These are phyloP conservation scores for Oxytropis ochrocephala DNA, from an alignment of 306 rosid species.

Conservation along the genomic window DNA sequence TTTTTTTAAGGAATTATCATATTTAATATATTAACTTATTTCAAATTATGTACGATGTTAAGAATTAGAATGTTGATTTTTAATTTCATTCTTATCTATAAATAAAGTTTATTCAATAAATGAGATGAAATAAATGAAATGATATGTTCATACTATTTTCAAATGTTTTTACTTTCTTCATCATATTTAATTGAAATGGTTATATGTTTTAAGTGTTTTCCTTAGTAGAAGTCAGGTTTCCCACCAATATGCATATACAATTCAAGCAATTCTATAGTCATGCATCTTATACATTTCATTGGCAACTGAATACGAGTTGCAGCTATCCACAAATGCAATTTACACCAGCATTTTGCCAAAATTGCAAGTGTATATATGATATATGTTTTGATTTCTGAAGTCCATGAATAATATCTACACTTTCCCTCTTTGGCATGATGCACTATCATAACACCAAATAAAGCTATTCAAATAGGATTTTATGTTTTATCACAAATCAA, in stretches of 20 bases:
- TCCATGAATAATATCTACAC: conserved; percentile 25
- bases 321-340: conserved; percentile 19
- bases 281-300: conserved; percentile 25
- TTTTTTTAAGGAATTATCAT: too few species aligned
- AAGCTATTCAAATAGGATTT: conserved; percentile 2
- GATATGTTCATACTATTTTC: background rate
- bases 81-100: too few species aligned
- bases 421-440: conserved; percentile 13
- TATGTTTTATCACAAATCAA: background rate
- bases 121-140: too few species aligned
- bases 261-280: background rate
- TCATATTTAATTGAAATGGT: too few species aligned
- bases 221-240: background rate
- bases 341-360: conserved; percentile 13
- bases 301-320: conserved; percentile 6
- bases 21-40: too few species aligned
- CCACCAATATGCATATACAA: background rate
- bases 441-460: background rate
- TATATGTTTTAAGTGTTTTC: background rate
- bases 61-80: too few species aligned
- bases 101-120: too few species aligned
- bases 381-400: background rate
- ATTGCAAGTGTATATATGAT: background rate
- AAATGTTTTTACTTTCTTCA: too few species aligned
- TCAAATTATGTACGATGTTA: too few species aligned